Conservation (phyloP, 179 eudicot genomes). For the Spergularia azorica region DNA sequence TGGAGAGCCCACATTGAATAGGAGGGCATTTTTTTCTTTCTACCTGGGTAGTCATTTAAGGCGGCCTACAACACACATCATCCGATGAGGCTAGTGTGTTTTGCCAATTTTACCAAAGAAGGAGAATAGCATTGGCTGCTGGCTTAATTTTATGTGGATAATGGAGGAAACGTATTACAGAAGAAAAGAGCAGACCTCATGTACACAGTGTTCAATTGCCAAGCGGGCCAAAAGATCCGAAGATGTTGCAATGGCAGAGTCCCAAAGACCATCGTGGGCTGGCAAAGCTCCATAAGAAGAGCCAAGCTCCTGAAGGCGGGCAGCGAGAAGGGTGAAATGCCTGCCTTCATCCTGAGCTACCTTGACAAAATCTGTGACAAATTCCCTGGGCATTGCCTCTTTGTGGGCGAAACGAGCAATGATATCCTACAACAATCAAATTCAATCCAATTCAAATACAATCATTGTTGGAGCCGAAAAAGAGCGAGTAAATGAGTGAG, state of each 20-base stretch:
- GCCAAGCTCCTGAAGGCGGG: conserved; percentile 72
- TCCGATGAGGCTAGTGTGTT: no score
- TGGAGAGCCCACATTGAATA: no score
- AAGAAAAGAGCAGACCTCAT: conserved; percentile 55
- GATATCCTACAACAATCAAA: conserved; percentile 53
- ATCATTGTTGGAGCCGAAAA: not conserved
- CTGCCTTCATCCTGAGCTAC: conserved; percentile 99
- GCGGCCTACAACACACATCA: no score
- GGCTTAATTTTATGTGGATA: no score
- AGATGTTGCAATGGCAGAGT: conserved; percentile 87
- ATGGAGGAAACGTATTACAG: not conserved
- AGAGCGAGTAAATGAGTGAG: not conserved
- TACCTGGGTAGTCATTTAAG: no score
- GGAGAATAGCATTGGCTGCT: no score
- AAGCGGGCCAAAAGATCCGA: conserved; percentile 77
- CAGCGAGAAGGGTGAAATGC: conserved; percentile 83
- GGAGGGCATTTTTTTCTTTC: no score
- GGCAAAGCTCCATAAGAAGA: conserved; percentile 94
- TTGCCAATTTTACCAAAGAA: no score
- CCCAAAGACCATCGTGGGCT: conserved; percentile 98
- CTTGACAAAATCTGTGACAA: conserved; percentile 93
- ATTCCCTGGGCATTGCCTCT: conserved; percentile 82
- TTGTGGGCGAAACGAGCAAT: conserved; percentile 93
- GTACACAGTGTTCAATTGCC: conserved; percentile 96
- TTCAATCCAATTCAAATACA: no score